Evolutionary conservation across 2,329 filamentous ascomycete genomes (phyloP).

Genomic region (Talaromyces sp.): DNA sequence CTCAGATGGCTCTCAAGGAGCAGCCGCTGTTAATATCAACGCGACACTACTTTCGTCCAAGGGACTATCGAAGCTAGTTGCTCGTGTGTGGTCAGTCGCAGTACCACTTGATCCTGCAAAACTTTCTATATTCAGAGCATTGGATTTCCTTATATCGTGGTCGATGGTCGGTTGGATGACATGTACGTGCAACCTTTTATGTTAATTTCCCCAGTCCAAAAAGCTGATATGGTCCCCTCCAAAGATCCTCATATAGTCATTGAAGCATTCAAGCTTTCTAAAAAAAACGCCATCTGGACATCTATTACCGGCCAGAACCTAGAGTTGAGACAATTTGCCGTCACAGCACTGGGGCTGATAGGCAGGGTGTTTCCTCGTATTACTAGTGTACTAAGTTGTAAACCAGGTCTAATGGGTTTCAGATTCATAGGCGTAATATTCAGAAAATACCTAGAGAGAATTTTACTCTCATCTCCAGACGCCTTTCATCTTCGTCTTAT

Average conservation of each 20-base stretch:
- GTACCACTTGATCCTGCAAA: background rate
- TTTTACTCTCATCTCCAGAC: background rate
- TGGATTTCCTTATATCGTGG: background rate
- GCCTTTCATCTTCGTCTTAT: background rate
- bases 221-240: background rate
- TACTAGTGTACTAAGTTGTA: background rate
- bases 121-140: background rate
- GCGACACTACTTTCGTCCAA: background rate
- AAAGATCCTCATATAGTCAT: constrained; percentile 1
- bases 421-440: constrained; percentile 1
- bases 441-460: background rate
- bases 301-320: constrained; percentile 2
- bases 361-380: background rate
- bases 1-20: background rate
- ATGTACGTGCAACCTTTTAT: background rate
- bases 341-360: background rate
- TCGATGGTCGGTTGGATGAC: background rate
- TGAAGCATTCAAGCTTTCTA: background rate
- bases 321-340: background rate
- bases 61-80: background rate
- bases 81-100: constrained; percentile 3
- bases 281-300: background rate
- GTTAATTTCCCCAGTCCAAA: background rate
- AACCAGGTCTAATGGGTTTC: background rate
- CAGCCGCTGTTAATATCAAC: constrained; percentile 1